Conservation (phyloP, 1,139 yeast genomes). For the Saccharomyces hybrid region DNA sequence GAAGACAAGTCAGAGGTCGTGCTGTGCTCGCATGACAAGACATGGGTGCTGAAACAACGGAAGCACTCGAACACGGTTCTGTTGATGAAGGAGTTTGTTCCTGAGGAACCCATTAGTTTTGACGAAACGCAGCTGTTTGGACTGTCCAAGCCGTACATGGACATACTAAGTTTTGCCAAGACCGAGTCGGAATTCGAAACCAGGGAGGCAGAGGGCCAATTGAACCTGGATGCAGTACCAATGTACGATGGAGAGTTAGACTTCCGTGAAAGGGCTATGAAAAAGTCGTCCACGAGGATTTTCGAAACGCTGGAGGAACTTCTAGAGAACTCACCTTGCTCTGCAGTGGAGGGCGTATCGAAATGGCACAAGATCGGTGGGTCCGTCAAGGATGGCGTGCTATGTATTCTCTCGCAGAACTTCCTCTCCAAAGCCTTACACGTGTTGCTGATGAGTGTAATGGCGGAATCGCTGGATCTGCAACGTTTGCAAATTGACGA, state of each 20-base stretch:
- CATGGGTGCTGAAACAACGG: conserved; percentile 67
- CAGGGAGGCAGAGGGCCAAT: conserved; percentile 36
- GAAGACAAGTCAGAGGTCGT: conserved; percentile 42
- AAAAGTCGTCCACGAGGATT: not conserved
- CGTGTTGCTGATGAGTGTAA: conserved; percentile 43
- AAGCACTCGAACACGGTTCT: conserved; percentile 81
- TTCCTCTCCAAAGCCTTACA: conserved; percentile 36
- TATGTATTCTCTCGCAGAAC: conserved; percentile 35
- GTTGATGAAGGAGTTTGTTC: conserved; percentile 35
- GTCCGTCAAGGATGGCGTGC: conserved; percentile 39
- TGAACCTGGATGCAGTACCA: conserved; percentile 44
- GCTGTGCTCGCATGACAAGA: conserved; percentile 50
- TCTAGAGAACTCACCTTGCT: conserved; percentile 45
- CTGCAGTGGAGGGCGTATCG: conserved; percentile 44
- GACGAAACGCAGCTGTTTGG: conserved; percentile 23
- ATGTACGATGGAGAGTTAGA: conserved; percentile 38
- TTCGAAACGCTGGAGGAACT: conserved; percentile 36
- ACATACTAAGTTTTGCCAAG: conserved; percentile 38
- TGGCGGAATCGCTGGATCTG: conserved; percentile 38
- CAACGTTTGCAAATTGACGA: conserved; percentile 29
- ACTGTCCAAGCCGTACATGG: conserved; percentile 17
- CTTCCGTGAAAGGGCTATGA: conserved; percentile 7
- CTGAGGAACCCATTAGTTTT: conserved; percentile 11
- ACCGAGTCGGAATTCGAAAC: conserved; percentile 48
- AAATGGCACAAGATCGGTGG: conserved; percentile 56